Percentiles rank a stretch among this genome's conserved stretches.
Evolutionary conservation across 2,329 filamentous ascomycete genomes (phyloP).

Genomic region (Geosmithia flava): DNA sequence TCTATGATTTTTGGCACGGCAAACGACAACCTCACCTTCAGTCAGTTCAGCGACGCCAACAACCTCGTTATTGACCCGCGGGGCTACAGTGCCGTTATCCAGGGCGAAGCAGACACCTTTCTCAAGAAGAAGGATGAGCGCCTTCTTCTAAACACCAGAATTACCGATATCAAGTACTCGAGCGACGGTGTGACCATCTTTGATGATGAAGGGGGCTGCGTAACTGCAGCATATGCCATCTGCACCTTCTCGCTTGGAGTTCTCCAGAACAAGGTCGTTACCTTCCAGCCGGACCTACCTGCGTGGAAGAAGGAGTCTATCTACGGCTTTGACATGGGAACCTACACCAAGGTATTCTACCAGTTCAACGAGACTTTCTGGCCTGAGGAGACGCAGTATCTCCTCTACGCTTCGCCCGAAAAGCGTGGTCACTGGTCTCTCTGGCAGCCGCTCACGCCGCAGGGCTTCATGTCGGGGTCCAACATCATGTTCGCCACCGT

Average conservation of each 20-base stretch:
- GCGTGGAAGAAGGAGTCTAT: conserved; percentile 53
- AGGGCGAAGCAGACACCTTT: conserved; percentile 44
- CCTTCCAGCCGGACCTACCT: conserved; percentile 46
- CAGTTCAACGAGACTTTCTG: conserved; percentile 59
- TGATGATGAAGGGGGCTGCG: conserved; percentile 40
- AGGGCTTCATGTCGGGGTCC: conserved; percentile 46
- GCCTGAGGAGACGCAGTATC: conserved; percentile 29
- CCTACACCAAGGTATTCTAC: conserved; percentile 62
- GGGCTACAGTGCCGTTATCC: conserved; percentile 46
- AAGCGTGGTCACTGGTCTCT: conserved; percentile 36
- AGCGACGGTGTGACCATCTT: conserved; percentile 34
- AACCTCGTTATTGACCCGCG: conserved; percentile 49
- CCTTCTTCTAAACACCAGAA: conserved; percentile 43
- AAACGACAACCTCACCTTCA: conserved; percentile 47
- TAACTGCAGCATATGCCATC: conserved; percentile 49
- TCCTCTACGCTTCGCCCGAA: conserved; percentile 29
- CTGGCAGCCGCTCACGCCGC: conserved; percentile 48
- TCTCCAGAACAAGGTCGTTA: conserved; percentile 46
- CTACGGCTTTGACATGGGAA: conserved; percentile 54
- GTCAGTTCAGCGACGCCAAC: conserved; percentile 48
- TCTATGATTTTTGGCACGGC: conserved; percentile 42
- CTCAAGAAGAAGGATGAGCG: conserved; percentile 39
- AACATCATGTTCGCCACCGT: conserved; percentile 57
- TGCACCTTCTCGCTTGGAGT: conserved; percentile 59
- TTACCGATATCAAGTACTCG: conserved; percentile 41